phyloP scores from a whole-genome alignment of 225 moss, liverwort and hornwort species.

The Asterella californica region DNA sequence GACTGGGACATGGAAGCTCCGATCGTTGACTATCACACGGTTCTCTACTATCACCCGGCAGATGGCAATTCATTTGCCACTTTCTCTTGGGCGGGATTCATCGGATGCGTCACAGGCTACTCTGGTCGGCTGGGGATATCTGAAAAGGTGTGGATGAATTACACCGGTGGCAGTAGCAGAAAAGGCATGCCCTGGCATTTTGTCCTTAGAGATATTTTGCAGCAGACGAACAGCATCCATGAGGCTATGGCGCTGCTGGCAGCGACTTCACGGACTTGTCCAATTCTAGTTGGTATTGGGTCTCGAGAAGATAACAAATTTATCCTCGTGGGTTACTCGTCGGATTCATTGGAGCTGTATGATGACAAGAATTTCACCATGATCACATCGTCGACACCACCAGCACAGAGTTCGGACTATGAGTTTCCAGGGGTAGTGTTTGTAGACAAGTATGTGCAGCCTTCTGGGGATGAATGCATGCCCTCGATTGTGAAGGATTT shows the following conservation, averaged over 20 bases:
- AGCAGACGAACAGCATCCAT: slow-evolving; percentile 32
- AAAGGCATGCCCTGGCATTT: slow-evolving; percentile 57
- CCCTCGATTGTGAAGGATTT: slow-evolving; percentile 33
- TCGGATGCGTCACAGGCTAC: slow-evolving; percentile 53
- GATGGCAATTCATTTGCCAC: slow-evolving; percentile 50
- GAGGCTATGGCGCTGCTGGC: slow-evolving; percentile 32
- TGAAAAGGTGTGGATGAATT: slow-evolving; percentile 50
- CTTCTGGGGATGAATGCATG: slow-evolving; percentile 52
- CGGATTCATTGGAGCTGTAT: slow-evolving; percentile 31
- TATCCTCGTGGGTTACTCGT: slow-evolving; percentile 40
- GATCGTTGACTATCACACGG: slow-evolving; percentile 39
- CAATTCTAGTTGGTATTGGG: slow-evolving; percentile 48
- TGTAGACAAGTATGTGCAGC: slow-evolving; percentile 53
- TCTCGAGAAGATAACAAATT: slow-evolving; percentile 39
- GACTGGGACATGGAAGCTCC: slow-evolving; percentile 51
- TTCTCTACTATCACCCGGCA: slow-evolving; percentile 44
- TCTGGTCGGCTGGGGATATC: slow-evolving; percentile 51
- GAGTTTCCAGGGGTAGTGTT: slow-evolving; percentile 40
- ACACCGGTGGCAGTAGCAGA: slow-evolving; percentile 38
- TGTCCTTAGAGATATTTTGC: slow-evolving; percentile 43
- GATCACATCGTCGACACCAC: slow-evolving; percentile 35
- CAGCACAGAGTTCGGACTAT: neutral
- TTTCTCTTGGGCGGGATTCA: slow-evolving; percentile 55
- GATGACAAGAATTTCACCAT: slow-evolving; percentile 49
- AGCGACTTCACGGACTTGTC: slow-evolving; percentile 30